Evolutionary conservation across 129 eudicot genomes (phyloP), one percentile per base, ranked within the genome.

Genomic region (Smallanthus sonchifolius): DNA sequence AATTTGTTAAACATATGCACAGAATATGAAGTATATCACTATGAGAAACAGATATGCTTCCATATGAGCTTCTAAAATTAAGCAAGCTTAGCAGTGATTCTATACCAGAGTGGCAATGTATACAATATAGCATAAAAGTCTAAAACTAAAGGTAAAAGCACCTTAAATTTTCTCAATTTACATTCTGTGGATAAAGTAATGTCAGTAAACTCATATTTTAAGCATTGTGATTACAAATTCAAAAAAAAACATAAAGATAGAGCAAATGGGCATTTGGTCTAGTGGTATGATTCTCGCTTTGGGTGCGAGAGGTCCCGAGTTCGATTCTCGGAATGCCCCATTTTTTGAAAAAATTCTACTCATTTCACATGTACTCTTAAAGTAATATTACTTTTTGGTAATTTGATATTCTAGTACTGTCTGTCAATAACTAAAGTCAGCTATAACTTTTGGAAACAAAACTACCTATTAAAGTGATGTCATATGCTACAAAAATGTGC

Each of bases 251-350:
- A 64, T 6, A 20, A 3, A 37, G 54, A 11, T 14, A n/a, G 0
- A 43, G 30, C 56, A 71, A 57, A 4, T n/a, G 87, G 90, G 85
- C 81, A 86, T 77, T 83, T 86, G 87, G 85, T 86, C 91, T 87
- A 87, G 91, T 87, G 88, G 86, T 84, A 86, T 86, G 87, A 80
- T 83, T 83, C 89, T 85, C 84, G 86, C 89, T 85, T 85, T 65
- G 86, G 89, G 89, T 81, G 89, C 84, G 84, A 85, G 91, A 83
- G 87, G 85, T 83, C 87, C 90, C 76, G 81, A 85, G 82, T 85
- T 85, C 75, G 86, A 81, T 85, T 85, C 86, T 85, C 83, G 75
- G 87, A 79, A 74, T 79, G 81, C 87, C 83, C 75, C 83, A 3
- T 57, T 67, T 16, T 73, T 6, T n/a, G 35, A 60, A 45, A 48